Conservation (phyloP, 495 filamentous ascomycete genomes). For the Hypoxylon intermedium region DNA sequence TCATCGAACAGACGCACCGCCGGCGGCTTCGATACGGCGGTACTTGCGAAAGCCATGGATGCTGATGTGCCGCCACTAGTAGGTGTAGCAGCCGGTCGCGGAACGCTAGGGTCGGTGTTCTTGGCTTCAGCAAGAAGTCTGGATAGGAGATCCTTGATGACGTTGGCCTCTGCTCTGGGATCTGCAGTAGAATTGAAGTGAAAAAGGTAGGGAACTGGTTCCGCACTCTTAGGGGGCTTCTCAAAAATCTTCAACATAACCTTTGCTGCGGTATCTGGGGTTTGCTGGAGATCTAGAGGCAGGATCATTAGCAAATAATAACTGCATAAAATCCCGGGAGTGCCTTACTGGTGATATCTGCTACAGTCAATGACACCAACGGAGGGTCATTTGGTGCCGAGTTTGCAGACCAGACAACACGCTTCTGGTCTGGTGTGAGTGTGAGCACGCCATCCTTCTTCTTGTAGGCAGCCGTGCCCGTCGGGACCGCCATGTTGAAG, state of each 20-base stretch:
- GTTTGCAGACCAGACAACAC: constrained; percentile 80
- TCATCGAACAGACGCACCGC: constrained; percentile 77
- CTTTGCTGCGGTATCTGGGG: constrained; percentile 79
- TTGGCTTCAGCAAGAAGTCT: constrained; percentile 74
- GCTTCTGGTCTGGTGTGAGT: constrained; percentile 70
- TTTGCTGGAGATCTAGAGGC: constrained; percentile 82
- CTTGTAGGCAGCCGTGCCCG: constrained; percentile 83
- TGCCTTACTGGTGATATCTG: constrained; percentile 76
- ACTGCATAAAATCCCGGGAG: background rate
- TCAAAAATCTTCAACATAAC: constrained; percentile 90
- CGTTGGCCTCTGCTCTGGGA: constrained; percentile 82
- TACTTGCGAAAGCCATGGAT: constrained; percentile 57
- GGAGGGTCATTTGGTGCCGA: constrained; percentile 61
- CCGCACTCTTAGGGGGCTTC: constrained; percentile 61
- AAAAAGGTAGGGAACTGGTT: constrained; percentile 78
- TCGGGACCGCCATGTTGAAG: constrained; percentile 63
- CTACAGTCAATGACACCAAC: constrained; percentile 70
- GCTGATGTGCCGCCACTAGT: constrained; percentile 55
- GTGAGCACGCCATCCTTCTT: constrained; percentile 92
- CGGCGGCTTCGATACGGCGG: constrained; percentile 52
- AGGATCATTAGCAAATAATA: constrained; percentile 12
- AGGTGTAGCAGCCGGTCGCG: constrained; percentile 49
- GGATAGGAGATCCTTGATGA: constrained; percentile 82
- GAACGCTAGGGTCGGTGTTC: constrained; percentile 55
- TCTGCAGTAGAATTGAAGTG: constrained; percentile 78